Evolutionary conservation across 1,284 basidiomycete genomes (phyloP).

Genomic region (Austroboletus rostrupii): DNA sequence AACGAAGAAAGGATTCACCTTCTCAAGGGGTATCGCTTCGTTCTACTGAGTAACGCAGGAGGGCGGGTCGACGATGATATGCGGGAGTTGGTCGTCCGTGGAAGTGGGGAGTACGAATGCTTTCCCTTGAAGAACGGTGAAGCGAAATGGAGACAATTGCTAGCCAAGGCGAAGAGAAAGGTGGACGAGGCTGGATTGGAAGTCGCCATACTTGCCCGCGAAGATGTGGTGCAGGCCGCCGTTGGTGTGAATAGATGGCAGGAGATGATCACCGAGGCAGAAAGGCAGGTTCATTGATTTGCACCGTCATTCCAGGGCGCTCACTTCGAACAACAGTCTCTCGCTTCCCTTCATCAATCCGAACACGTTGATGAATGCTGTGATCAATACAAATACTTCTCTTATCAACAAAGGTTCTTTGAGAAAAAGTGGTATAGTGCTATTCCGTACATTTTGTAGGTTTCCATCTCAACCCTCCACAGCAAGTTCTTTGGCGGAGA

Average conservation of each 20-base stretch:
- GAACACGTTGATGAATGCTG: conserved; percentile 38
- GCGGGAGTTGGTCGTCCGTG: conserved; percentile 49
- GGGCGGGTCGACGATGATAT: conserved; percentile 45
- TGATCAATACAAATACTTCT: conserved; percentile 39
- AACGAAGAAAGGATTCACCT: conserved; percentile 56
- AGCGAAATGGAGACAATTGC: conserved; percentile 45
- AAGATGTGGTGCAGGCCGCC: conserved; percentile 41
- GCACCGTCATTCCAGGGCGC: neutral
- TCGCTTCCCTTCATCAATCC: conserved; percentile 35
- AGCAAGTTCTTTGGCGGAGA: conserved; percentile 9
- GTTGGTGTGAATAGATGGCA: conserved; percentile 51
- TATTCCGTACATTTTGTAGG: neutral
- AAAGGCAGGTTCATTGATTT: conserved; percentile 38
- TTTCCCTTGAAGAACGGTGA: conserved; percentile 49
- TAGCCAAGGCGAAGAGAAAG: conserved; percentile 50
- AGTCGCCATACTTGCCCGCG: conserved; percentile 52
- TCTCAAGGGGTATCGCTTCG: conserved; percentile 48
- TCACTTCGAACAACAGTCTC: conserved; percentile 30
- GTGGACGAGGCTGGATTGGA: conserved; percentile 37
- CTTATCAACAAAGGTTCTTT: conserved; percentile 8
- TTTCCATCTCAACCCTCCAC: conserved; percentile 7
- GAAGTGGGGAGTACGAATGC: conserved; percentile 54
- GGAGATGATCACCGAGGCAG: conserved; percentile 46
- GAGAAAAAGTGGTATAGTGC: conserved; percentile 21
- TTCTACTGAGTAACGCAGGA: conserved; percentile 55